Base-by-base conservation (phyloP, 768 basidiomycete genomes). In the Chalciporus pseudorubinellus region DNA sequence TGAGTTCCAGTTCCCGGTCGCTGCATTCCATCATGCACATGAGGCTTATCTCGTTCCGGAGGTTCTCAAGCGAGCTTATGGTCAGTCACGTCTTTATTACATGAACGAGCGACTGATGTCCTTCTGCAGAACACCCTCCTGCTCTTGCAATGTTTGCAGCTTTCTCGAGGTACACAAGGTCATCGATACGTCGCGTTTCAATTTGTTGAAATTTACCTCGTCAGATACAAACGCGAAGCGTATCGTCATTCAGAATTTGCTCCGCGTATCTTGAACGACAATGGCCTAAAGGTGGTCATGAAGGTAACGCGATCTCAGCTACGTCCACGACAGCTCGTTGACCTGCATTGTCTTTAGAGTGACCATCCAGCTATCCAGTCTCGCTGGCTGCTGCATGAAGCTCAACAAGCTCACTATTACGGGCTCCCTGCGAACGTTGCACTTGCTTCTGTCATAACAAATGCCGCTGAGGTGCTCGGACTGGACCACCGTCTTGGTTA, bases 41-140 rank as follows among this genome's bases (percentile, higher is more conserved):
- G 87, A 91, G 58, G 81, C 89, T 0, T 92, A 87, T 57, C 82
- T 92, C 36, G 87, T 91, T n/a, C 85, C 89, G 2, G 81, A 82
- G 21, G 65, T 88, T 1, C 74, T 92, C 49, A 90, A 89, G 67
- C 75, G 77, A 59, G 77, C 83, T 10, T 92, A 80, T 69, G 87
- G 82, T 60, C 41, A 63, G 55, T 60, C 33, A 46, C 16, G 11
- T 29, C 18, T 39, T 22, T 5, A 19, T 12, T 26, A 19, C 7
- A 2, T 12, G 26, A 12, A 3, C 39, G 14, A 3, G 13, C 48
- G 13, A 26, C 48, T 51, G 44, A 52, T 50, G 5, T 38, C 18
- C 5, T 55, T 26, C 26, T 3, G 33, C 42, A 77, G 79, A 75
- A 6, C 72, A 72, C 10, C 58, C 81, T 14, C 90, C 90, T 2